phyloP scores from a whole-genome alignment of 768 basidiomycete genomes.

The Rossbeevera mucosa region DNA sequence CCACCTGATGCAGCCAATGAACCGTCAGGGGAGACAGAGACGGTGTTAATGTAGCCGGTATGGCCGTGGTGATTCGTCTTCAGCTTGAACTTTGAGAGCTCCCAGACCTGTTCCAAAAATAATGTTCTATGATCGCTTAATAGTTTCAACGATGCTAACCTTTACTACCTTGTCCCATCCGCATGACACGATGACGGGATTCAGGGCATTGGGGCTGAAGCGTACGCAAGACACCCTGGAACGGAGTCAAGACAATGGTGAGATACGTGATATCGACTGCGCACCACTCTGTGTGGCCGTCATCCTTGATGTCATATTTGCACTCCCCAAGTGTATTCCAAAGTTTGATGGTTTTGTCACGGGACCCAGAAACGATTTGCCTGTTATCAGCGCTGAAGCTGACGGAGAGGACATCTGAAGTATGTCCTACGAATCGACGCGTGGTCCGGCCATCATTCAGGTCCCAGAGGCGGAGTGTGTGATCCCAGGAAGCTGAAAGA shows the following conservation, averaged over 20 bases:
- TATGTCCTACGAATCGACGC: conserved; percentile 97
- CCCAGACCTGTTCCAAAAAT: conserved; percentile 82
- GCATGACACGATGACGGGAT: conserved; percentile 97
- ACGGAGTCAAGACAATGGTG: neutral
- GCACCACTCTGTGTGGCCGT: conserved; percentile 94
- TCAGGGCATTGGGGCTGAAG: conserved; percentile 96
- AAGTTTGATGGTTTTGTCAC: conserved; percentile 96
- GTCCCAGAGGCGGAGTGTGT: conserved; percentile 99
- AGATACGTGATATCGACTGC: conserved; percentile 1
- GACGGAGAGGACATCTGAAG: conserved; percentile 95
- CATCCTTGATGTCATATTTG: conserved; percentile 99
- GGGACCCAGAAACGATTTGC: conserved; percentile 97
- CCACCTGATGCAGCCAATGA: conserved; percentile 98
- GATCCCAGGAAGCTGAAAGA: conserved; percentile 99
- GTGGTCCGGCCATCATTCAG: conserved; percentile 96
- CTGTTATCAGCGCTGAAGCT: conserved; percentile 99
- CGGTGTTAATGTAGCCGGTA: conserved; percentile 97
- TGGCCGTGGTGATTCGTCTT: conserved; percentile 99
- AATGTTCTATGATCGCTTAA: conserved; percentile 7
- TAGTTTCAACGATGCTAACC: conserved; percentile 46
- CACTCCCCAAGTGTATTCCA: conserved; percentile 99
- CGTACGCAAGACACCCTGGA: conserved; percentile 96
- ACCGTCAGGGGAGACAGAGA: conserved; percentile 98
- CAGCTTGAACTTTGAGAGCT: conserved; percentile 99
- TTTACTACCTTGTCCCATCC: conserved; percentile 99